Evolutionary conservation across 257 asterid genomes (phyloP).

Genomic region (Ocimum tenuiflorum): DNA sequence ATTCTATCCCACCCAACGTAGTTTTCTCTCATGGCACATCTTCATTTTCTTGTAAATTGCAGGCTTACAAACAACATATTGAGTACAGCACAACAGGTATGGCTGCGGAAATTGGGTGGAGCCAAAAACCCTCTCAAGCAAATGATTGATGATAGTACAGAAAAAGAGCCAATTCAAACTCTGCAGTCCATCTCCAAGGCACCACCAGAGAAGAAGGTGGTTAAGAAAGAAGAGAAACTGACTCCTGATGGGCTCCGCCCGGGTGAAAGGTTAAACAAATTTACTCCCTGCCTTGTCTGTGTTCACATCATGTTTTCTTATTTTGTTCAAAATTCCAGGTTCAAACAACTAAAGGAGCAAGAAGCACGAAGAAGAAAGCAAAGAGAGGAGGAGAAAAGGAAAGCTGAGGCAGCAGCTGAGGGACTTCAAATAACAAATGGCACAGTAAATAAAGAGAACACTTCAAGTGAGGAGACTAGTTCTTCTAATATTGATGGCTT

Average conservation of each 20-base stretch:
- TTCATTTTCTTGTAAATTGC: slow-evolving; percentile 17
- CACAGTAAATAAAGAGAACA: slow-evolving; percentile 24
- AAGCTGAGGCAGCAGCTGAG: slow-evolving; percentile 36
- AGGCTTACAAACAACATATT: slow-evolving; percentile 94
- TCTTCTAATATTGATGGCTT: slow-evolving; percentile 26
- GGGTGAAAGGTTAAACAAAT: slow-evolving; percentile 69
- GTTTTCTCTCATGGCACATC: neutral
- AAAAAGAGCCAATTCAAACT: slow-evolving; percentile 42
- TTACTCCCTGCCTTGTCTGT: slow-evolving; percentile 3
- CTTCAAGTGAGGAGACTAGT: slow-evolving; percentile 20
- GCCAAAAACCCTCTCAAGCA: slow-evolving; percentile 53
- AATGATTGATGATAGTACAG: slow-evolving; percentile 36
- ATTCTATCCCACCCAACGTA: neutral
- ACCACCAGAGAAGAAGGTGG: slow-evolving; percentile 30
- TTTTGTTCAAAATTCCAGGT: slow-evolving; percentile 39
- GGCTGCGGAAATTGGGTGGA: slow-evolving; percentile 91
- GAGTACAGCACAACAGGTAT: slow-evolving; percentile 82
- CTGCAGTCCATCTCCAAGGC: slow-evolving; percentile 45
- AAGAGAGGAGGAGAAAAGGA: slow-evolving; percentile 64
- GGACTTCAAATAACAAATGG: slow-evolving; percentile 26
- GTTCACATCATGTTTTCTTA: neutral
- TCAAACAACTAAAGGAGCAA: slow-evolving; percentile 84
- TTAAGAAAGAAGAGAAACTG: slow-evolving; percentile 33
- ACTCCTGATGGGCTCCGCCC: slow-evolving; percentile 61
- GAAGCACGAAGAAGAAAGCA: slow-evolving; percentile 56